Evolutionary conservation across 805 yeast species (phyloP), one percentile per base, ranked within the genome.

Genomic region (Yamadazyma insecticola): DNA sequence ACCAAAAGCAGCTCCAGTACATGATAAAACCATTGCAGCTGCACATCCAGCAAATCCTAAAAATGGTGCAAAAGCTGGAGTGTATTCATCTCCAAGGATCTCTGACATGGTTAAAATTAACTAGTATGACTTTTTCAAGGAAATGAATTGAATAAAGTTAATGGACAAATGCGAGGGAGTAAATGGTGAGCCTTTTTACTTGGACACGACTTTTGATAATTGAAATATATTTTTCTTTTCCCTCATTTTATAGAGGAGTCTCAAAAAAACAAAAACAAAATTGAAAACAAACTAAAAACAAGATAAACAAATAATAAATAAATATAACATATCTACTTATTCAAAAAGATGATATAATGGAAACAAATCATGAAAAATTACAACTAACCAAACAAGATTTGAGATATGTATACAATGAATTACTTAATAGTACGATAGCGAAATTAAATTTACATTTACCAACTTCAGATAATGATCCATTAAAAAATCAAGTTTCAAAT

Each of bases 1-100:
- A 36, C 98, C 99, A 45, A 88, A 81, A 39, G 97, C 97, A 4
- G 99, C 97, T 41, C 99, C 99, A n/a, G 90, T 81, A 53, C 96
- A 86, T 36, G 94, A 81, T 37, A 90, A 67, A 15, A 86, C 74
- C 85, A 87, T 85, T 30, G 96, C 95, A 28, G 87, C 81, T 5
- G 92, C 87, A 63, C 97, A 89, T 28, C 97, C 98, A 23, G 97
- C 96, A 61, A 90, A 88, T 24, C 98, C 98, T 55, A 92, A 79
- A 59, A 92, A 92, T 39, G 98, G 97, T 11, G 98, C 97, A 61
- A 83, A 92, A 18, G 78, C 78, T 29, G 98, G 97, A 20, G 88
- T 73, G 52, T 76, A 82, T 56, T 82, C 90, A 47, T 68, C 72
- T 28, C 35, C 37, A 24, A 35, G 22, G 16, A 19, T 16, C 14